Evolutionary conservation across 2,329 filamentous ascomycete genomes (phyloP).

Genomic region (Monosporascus cannonballus): DNA sequence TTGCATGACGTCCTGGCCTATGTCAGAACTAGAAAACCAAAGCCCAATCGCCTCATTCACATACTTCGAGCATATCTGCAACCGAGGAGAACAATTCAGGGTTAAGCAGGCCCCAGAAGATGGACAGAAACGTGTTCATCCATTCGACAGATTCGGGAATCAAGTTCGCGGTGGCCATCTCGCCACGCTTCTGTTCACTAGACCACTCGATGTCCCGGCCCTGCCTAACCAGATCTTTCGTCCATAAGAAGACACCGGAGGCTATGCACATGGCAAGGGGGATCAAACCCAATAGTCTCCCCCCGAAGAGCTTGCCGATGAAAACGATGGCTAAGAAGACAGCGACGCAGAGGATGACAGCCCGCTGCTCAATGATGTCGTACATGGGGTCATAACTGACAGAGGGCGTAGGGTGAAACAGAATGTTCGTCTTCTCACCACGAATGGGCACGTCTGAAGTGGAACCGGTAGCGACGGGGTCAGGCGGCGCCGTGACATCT

Average conservation of each 20-base stretch:
- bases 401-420: slow-evolving; percentile 90
- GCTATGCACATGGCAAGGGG: slow-evolving; percentile 66
- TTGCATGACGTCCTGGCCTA: slow-evolving; percentile 77
- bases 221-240: slow-evolving; percentile 77
- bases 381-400: slow-evolving; percentile 90
- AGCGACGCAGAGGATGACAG: slow-evolving; percentile 61
- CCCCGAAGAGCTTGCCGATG: slow-evolving; percentile 74
- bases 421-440: slow-evolving; percentile 91
- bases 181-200: slow-evolving; percentile 76
- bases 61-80: slow-evolving; percentile 75
- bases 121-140: slow-evolving; percentile 83
- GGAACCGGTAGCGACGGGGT: slow-evolving; percentile 72
- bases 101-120: slow-evolving; percentile 88
- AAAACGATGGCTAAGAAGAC: slow-evolving; percentile 71
- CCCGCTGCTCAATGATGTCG: slow-evolving; percentile 65
- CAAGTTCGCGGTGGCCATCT: slow-evolving; percentile 80
- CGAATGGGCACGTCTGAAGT: slow-evolving; percentile 94
- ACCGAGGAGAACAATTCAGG: slow-evolving; percentile 91
- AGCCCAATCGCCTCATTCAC: slow-evolving; percentile 4
- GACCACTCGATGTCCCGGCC: slow-evolving; percentile 83
- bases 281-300: slow-evolving; percentile 67
- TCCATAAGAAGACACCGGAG: slow-evolving; percentile 81
- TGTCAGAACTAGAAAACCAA: slow-evolving; percentile 3
- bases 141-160: slow-evolving; percentile 92
- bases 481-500: slow-evolving; percentile 85